phyloP scores from a whole-genome alignment of 352 stramenopile species.

The Pythium myriotylum region DNA sequence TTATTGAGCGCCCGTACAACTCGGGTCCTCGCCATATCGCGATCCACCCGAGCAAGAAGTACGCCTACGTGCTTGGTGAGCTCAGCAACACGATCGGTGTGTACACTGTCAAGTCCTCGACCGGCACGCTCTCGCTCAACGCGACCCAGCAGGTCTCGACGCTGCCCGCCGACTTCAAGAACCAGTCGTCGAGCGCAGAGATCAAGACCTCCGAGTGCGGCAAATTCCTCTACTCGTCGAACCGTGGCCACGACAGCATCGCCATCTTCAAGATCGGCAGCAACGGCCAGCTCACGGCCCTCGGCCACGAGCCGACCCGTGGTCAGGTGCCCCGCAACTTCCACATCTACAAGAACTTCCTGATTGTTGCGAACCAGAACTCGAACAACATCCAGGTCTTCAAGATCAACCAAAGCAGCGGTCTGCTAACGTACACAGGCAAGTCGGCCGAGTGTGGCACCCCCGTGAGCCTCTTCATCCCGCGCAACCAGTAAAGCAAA shows the following conservation, averaged over 20 bases:
- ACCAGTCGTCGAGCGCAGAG: slow-evolving; percentile 37
- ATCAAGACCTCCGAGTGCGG: slow-evolving; percentile 57
- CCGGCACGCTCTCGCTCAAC: slow-evolving; percentile 27
- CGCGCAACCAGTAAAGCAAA: slow-evolving; percentile 11
- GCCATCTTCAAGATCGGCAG: slow-evolving; percentile 53
- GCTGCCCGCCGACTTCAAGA: slow-evolving; percentile 39
- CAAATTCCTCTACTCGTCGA: slow-evolving; percentile 69
- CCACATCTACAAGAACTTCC: slow-evolving; percentile 43
- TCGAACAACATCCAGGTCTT: slow-evolving; percentile 64
- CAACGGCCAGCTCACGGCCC: slow-evolving; percentile 33
- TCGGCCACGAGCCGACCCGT: slow-evolving; percentile 46
- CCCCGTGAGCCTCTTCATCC: slow-evolving; percentile 42
- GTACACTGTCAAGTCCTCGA: slow-evolving; percentile 38
- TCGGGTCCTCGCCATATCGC: slow-evolving; percentile 69
- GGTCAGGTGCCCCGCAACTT: slow-evolving; percentile 53
- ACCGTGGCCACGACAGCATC: slow-evolving; percentile 67
- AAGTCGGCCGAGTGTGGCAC: slow-evolving; percentile 44
- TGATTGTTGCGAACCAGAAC: slow-evolving; percentile 70
- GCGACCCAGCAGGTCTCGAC: slow-evolving; percentile 59
- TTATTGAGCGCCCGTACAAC: slow-evolving; percentile 29
- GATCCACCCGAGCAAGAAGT: slow-evolving; percentile 44
- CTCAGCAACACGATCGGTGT: slow-evolving; percentile 65
- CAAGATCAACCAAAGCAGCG: slow-evolving; percentile 41
- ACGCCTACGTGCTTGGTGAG: slow-evolving; percentile 68
- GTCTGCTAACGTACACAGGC: slow-evolving; percentile 44